These are phyloP conservation scores for Centella asiatica DNA, from an alignment of 129 eudicot species.

Conservation along the genomic window DNA sequence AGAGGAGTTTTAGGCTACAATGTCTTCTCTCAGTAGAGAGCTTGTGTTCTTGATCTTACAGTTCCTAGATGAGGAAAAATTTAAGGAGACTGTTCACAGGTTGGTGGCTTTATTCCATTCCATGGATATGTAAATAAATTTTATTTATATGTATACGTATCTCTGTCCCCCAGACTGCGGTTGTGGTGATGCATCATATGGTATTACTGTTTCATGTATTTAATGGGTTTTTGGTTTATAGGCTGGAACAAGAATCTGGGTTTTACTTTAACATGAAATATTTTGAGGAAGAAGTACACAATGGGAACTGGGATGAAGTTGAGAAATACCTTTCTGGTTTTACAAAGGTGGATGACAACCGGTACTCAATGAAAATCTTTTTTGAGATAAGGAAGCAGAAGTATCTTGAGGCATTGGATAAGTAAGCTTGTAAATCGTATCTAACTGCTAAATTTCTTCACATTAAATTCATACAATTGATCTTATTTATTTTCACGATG, in stretches of 20 bases:
- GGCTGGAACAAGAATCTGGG: slow-evolving; percentile 77
- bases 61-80: slow-evolving; percentile 88
- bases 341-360: slow-evolving; percentile 83
- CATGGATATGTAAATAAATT: too few relatives aligned
- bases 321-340: slow-evolving; percentile 81
- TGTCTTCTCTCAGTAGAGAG: slow-evolving; percentile 88
- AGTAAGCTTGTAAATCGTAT: slow-evolving; percentile 29
- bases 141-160: neutral
- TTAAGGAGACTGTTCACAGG: slow-evolving; percentile 90
- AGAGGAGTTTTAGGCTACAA: slow-evolving; percentile 29
- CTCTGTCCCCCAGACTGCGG: neutral
- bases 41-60: slow-evolving; percentile 77
- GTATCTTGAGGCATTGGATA: slow-evolving; percentile 96
- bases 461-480: neutral
- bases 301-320: slow-evolving; percentile 87
- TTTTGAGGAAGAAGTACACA: slow-evolving; percentile 82
- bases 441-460: neutral
- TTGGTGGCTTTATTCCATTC: slow-evolving; percentile 26
- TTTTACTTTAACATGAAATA: slow-evolving; percentile 92
- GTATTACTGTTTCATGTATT: neutral
- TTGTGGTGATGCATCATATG: neutral
- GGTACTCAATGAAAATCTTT: slow-evolving; percentile 90
- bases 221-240: neutral
- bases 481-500: neutral
- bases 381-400: slow-evolving; percentile 91